Evolutionary conservation across 2,329 filamentous ascomycete species (phyloP).

Genomic region (Verticillium alfalfae): DNA sequence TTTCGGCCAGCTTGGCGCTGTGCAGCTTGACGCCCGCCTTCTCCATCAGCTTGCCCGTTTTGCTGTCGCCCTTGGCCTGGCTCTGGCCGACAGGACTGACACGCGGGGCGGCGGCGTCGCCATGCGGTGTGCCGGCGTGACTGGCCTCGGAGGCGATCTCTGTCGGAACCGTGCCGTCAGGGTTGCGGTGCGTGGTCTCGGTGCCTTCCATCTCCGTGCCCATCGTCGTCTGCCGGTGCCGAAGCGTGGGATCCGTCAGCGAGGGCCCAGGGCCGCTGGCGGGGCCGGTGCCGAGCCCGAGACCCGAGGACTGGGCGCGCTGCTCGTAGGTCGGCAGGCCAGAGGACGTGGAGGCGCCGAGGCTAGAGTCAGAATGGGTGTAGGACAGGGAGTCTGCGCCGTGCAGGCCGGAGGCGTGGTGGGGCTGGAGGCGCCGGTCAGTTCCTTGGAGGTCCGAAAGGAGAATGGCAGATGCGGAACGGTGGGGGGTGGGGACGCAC

Average conservation of each 20-base stretch:
- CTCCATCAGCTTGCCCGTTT: constrained; percentile 52
- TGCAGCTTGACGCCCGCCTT: constrained; percentile 47
- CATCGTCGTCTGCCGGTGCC: constrained; percentile 7
- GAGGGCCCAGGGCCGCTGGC: constrained; percentile 3
- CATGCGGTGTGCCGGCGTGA: constrained; percentile 3
- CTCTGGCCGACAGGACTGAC: constrained; percentile 24
- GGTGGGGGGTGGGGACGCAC: background rate
- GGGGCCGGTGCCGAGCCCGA: constrained; percentile 1
- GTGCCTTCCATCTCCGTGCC: constrained; percentile 1
- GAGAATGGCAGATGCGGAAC: background rate
- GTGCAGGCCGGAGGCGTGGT: constrained; percentile 4
- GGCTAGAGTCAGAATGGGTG: constrained; percentile 13
- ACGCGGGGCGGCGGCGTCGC: constrained; percentile 8
- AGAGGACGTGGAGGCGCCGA: constrained; percentile 3
- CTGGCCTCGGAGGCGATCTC: background rate
- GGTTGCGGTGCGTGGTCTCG: constrained; percentile 1
- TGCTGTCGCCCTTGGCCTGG: constrained; percentile 31
- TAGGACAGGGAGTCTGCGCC: constrained; percentile 13
- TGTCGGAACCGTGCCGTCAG: background rate
- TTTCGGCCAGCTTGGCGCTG: constrained; percentile 39
- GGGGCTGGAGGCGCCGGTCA: background rate
- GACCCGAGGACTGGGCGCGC: constrained; percentile 4
- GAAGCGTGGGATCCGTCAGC: background rate
- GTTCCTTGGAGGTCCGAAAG: background rate
- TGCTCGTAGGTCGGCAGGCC: background rate